phyloP scores from a whole-genome alignment of 371 early-diverging fungal genomes.

The Haplosporangium sp. region DNA sequence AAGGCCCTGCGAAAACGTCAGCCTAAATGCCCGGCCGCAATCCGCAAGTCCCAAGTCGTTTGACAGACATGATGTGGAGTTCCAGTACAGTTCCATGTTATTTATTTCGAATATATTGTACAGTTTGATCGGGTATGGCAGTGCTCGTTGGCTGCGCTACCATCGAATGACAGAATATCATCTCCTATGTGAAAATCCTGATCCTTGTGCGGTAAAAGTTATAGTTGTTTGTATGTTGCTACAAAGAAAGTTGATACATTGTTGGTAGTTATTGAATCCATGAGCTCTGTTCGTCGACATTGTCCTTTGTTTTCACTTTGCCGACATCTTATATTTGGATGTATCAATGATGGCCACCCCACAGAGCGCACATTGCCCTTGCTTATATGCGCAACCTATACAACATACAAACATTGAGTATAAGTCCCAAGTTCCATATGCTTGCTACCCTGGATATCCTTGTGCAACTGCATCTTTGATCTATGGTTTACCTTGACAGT shows the following conservation, averaged over 20 bases:
- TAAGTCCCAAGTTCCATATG: neutral
- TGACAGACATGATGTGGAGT: no score
- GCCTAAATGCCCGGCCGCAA: neutral
- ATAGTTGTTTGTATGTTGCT: neutral
- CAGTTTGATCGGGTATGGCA: no score
- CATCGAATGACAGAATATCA: no score
- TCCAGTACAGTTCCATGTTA: no score
- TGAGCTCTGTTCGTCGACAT: neutral
- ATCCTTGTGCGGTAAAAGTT: neutral
- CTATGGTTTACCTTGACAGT: slow-evolving; percentile 44
- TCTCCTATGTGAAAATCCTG: no score
- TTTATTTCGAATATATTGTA: no score
- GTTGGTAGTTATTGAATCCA: neutral
- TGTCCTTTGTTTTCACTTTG: slow-evolving; percentile 18
- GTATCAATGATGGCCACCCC: slow-evolving; percentile 49
- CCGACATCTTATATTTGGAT: slow-evolving; percentile 52
- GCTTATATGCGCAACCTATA: slow-evolving; percentile 48
- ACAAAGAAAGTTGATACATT: neutral
- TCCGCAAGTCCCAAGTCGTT: neutral
- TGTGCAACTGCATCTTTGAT: neutral
- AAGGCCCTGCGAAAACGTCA: neutral
- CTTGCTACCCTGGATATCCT: neutral
- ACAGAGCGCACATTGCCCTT: slow-evolving; percentile 52
- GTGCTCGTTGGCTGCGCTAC: no score
- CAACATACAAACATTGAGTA: neutral